Evolutionary conservation across 2,329 filamentous ascomycete species (phyloP).

Genomic region (Fusarium domesticum): DNA sequence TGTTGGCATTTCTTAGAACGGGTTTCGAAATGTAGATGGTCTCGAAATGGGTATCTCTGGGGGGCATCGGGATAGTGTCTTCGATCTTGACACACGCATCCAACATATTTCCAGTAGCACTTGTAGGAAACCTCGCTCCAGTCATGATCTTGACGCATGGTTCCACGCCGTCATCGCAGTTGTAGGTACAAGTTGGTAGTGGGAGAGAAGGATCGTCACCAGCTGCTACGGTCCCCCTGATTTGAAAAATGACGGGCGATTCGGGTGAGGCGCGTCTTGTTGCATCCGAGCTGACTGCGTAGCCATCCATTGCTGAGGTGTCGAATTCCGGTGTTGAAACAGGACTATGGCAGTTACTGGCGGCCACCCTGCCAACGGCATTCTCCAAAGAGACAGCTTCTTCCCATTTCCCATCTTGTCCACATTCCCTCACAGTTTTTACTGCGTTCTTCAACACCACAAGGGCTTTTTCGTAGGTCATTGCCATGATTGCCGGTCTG

Average conservation of each 20-base stretch:
- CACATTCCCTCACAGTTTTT: neutral
- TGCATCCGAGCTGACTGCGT: neutral
- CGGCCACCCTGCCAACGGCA: neutral
- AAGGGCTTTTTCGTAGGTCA: neutral
- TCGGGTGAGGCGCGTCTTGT: neutral
- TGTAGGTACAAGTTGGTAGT: neutral
- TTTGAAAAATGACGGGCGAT: neutral
- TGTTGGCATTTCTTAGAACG: neutral
- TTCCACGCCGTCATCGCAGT: neutral
- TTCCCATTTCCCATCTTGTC: neutral
- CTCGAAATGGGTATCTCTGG: neutral
- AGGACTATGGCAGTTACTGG: neutral
- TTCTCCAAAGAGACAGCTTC: neutral
- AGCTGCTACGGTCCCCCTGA: neutral
- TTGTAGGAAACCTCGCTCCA: neutral
- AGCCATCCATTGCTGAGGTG: neutral
- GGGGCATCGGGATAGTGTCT: neutral
- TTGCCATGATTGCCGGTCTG: neutral
- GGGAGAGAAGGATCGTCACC: neutral
- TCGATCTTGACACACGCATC: neutral
- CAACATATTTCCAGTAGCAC: neutral
- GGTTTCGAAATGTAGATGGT: neutral
- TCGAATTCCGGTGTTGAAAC: neutral
- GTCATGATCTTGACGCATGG: neutral
- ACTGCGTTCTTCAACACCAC: neutral